These are phyloP conservation scores for Wallacemonas sp. DNA, from an alignment of 208 protist species.

Conservation along the genomic window DNA sequence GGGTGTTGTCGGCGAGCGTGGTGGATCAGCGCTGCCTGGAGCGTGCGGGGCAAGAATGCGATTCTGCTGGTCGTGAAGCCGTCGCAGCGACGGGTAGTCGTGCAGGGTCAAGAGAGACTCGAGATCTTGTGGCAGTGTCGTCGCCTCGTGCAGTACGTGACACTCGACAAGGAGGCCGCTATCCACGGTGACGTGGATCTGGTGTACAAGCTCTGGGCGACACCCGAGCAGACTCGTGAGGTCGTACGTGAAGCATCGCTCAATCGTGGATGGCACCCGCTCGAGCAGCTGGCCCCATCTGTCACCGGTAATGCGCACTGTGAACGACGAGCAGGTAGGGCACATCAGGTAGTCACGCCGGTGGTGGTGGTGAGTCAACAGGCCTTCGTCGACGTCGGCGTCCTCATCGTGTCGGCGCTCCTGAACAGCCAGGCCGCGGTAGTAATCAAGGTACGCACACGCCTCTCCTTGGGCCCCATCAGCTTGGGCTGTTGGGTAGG, in stretches of 20 bases:
- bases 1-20: too few relatives aligned
- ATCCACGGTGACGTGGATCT: not conserved
- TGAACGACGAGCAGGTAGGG: not conserved
- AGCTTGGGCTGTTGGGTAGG: not conserved
- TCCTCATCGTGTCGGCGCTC: not conserved
- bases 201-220: not conserved
- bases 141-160: conserved; percentile 20
- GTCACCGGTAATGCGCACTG: not conserved
- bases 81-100: conserved; percentile 14
- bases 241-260: not conserved
- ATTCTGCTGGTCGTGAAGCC: conserved; percentile 10
- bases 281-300: not conserved
- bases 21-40: too few relatives aligned
- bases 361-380: not conserved
- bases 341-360: not conserved
- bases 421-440: not conserved
- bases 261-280: conserved; percentile 2
- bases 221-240: not conserved
- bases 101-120: not conserved
- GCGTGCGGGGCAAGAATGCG: conserved; percentile 5
- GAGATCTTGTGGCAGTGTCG: conserved; percentile 7
- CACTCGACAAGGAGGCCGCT: conserved; percentile 12
- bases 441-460: not conserved
- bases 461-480: not conserved
- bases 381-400: too few relatives aligned